Base-by-base conservation (phyloP, 352 stramenopile species). In the Phytophthora nicotianae region DNA sequence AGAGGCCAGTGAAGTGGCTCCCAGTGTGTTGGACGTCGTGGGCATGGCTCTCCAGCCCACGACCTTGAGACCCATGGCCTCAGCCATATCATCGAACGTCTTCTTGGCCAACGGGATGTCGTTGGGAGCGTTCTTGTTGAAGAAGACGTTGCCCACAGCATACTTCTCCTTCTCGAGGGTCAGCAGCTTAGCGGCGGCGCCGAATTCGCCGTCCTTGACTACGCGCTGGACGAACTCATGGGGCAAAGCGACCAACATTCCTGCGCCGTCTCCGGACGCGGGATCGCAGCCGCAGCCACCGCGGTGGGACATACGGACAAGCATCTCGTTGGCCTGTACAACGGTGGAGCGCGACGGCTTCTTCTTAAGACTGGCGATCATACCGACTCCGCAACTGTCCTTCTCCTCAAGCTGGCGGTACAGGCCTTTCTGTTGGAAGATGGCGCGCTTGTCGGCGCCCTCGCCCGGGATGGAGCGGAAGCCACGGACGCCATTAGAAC, bases 311-410 rank as follows among this genome's bases (percentile, higher is more conserved):
- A 99, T 99, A 26, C 96, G 88, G 59, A 98, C 90, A 26, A 99
- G 86, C 96, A 99, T 99, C 72, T 98, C 93, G 78, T 98, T 98
- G 19, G 96, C 95, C 71, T 98, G 88, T 24, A 97, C 81, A 19
- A 99, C 95, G 26, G 82, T 96, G 50, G 88, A 80, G 38, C 95
- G 84, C 59, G 86, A 97, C 21, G 91, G 81, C 53, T 97, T 70
- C 51, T 93, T 97, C 74, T 98, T 98, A n/a, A 99, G 77, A 40
- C 96, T 95, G 19, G 96, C 97, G 54, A 98, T 96, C 55, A 99
- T 89, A 32, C 97, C 97, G 16, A 99, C 96, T 64, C 97, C 97
- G 74, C 97, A 99, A 65, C 65, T 86, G 55, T 90, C 81, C 47
- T 83, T 83, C 61, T 90, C 81, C 38, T 67, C 59, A 10, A 79